Conservation (phyloP, 768 basidiomycete genomes). For the Leucogyrophana mollusca region DNA sequence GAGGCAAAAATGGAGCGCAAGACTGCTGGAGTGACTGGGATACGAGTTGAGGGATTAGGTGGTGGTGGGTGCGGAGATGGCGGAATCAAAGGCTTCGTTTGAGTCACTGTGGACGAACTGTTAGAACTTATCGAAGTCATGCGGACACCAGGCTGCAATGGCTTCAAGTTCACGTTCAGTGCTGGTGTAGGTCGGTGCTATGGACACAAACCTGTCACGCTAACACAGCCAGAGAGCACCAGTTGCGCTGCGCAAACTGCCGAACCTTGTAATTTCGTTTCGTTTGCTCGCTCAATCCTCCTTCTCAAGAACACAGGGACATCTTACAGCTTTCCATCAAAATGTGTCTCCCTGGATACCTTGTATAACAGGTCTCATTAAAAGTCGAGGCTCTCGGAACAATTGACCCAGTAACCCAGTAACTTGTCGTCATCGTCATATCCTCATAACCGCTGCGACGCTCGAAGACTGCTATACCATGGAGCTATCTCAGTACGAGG, state of each 20-base stretch:
- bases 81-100: constrained; percentile 29
- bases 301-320: no score
- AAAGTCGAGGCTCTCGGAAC: neutral
- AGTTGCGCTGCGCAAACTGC: neutral
- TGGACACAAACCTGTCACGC: no score
- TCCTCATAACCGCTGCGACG: no score
- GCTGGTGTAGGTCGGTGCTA: no score
- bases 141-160: constrained; percentile 15
- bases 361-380: neutral
- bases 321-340: neutral
- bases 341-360: neutral
- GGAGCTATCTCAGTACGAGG: constrained; percentile 25
- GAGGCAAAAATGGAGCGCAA: constrained; percentile 85
- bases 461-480: no score
- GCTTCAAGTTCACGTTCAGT: neutral
- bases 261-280: neutral
- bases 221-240: no score
- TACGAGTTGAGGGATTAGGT: constrained; percentile 52
- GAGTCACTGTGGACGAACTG: constrained; percentile 50
- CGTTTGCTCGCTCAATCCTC: no score
- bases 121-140: constrained; percentile 39
- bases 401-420: neutral
- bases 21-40: constrained; percentile 82
- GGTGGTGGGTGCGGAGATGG: constrained; percentile 37
- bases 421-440: no score